Base-by-base conservation (phyloP, 129 eudicot species). In the Logfia minima region DNA sequence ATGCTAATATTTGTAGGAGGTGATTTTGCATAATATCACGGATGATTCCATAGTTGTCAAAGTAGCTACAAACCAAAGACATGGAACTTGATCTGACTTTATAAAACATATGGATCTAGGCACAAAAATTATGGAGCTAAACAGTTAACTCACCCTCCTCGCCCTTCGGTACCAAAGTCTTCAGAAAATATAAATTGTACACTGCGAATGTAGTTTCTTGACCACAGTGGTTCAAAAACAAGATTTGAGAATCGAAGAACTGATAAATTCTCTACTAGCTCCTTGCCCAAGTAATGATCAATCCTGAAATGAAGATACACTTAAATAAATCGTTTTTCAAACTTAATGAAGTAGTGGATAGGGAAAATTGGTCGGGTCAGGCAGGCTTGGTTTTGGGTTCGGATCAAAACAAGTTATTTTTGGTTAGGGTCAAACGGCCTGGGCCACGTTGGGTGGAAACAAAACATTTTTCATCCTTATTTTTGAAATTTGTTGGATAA, bases 1-100 rank as follows among this genome's bases (percentile, higher is more conserved):
- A 84, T 55, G 98, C 84, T 78, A 93, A 78, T 82, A 93, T 90
- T 87, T 93, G 98, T 43, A 93, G 87, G 53, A 93, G 88, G 86
- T 93, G 98, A 70, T 93, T 93, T 84, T 93, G 98, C 98, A 90
- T 88, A 74, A 93, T 89, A 74, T 93, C 98, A 31, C 98, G 88
- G 74, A 93, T 93, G 59, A 93, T 93, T 68, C 97, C 97, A 39
- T 93, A 93, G 82, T 90, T 74, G 83, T 93, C 96, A 63, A 93
- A 93, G 86, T 93, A 93, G 65, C 98, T 90, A 75, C 11, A 66
- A 35, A 65, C 6, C n/a, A 74, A 35, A 32, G 77, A 24, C 9
- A 13, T 37, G 32, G 26, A 51, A 78, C 7, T 28, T 55, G 0
- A 77, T 69, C 7, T 18, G 18, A 37, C 67, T 0, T 78, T 34